Conservation (phyloP, 192 early-diverging fungal genomes). For the Jimgerdemannia lactiflua region DNA sequence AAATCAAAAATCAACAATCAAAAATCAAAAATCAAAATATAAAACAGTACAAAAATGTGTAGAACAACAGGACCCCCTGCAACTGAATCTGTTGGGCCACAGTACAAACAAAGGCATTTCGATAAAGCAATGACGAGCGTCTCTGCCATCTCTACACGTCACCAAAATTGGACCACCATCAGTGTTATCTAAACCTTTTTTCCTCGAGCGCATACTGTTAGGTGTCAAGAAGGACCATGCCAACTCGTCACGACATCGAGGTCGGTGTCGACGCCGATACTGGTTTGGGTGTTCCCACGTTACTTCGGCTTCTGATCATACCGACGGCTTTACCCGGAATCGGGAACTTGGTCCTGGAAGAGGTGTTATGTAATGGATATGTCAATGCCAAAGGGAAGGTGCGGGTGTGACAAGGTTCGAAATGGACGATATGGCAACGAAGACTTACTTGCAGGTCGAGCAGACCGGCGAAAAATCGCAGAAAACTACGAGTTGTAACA, state of each 20-base stretch:
- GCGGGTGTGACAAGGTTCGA: not conserved
- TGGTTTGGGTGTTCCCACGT: not conserved
- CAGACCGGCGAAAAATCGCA: conserved; percentile 70
- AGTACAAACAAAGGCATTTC: too few species aligned
- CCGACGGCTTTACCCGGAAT: not conserved
- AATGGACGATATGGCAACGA: not conserved
- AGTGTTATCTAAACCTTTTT: not conserved
- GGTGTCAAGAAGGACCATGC: too few species aligned
- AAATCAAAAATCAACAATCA: too few species aligned
- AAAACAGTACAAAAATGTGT: too few species aligned
- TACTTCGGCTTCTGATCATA: not conserved
- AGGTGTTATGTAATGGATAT: not conserved
- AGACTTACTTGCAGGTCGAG: conserved; percentile 66
- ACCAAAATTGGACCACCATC: not conserved
- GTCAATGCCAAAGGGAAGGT: not conserved
- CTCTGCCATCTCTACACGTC: too few species aligned
- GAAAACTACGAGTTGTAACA: conserved; percentile 44
- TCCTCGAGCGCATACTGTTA: not conserved
- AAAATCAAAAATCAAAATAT: too few species aligned
- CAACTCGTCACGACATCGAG: not conserved
- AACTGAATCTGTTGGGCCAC: too few species aligned
- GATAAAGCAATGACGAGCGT: too few species aligned
- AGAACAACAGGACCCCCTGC: too few species aligned
- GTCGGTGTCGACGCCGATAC: not conserved
- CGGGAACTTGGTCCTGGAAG: not conserved